A percentile compares a stretch with the other conserved stretches of the same genome.
Evolutionary conservation across 2,329 filamentous ascomycete species (phyloP).

Genomic region (Hymenotorrendiella dingleyae): DNA sequence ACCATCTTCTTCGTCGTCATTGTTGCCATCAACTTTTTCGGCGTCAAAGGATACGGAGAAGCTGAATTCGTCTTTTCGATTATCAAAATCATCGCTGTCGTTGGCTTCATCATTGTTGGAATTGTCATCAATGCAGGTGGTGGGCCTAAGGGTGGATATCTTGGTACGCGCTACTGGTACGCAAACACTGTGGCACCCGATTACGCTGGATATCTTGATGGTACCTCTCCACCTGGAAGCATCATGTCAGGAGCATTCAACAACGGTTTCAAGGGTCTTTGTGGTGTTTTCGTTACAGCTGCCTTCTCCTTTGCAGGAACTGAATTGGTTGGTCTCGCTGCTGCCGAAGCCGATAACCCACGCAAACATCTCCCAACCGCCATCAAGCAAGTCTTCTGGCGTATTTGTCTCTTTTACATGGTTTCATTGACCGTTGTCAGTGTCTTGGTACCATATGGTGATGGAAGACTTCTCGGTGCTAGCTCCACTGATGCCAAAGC

Average conservation of each 20-base stretch:
- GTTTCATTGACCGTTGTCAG: slow-evolving; percentile 46
- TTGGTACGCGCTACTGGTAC: slow-evolving; percentile 57
- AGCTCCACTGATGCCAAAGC: slow-evolving; percentile 32
- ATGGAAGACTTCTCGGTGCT: slow-evolving; percentile 34
- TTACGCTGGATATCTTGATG: slow-evolving; percentile 37
- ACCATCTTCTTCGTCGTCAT: slow-evolving; percentile 74
- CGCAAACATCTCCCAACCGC: slow-evolving; percentile 43
- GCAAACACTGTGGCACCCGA: slow-evolving; percentile 35
- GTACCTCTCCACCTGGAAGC: slow-evolving; percentile 6
- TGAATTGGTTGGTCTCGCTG: slow-evolving; percentile 46
- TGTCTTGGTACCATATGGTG: slow-evolving; percentile 41
- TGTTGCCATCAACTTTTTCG: slow-evolving; percentile 77
- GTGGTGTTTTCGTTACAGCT: slow-evolving; percentile 45
- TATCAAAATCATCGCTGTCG: slow-evolving; percentile 66
- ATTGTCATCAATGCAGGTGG: slow-evolving; percentile 55
- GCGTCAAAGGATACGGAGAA: slow-evolving; percentile 82
- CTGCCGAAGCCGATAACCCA: slow-evolving; percentile 45
- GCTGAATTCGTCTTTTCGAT: slow-evolving; percentile 83
- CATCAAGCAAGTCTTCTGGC: slow-evolving; percentile 50
- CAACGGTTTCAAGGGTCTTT: slow-evolving; percentile 45
- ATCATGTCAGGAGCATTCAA: slow-evolving; percentile 34
- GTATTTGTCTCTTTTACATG: slow-evolving; percentile 47
- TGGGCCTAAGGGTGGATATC: slow-evolving; percentile 48
- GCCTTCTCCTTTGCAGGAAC: slow-evolving; percentile 47
- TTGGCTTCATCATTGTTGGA: slow-evolving; percentile 60